Evolutionary conservation across 805 yeast genomes (phyloP).

Genomic region (Saturnispora sanitii): DNA sequence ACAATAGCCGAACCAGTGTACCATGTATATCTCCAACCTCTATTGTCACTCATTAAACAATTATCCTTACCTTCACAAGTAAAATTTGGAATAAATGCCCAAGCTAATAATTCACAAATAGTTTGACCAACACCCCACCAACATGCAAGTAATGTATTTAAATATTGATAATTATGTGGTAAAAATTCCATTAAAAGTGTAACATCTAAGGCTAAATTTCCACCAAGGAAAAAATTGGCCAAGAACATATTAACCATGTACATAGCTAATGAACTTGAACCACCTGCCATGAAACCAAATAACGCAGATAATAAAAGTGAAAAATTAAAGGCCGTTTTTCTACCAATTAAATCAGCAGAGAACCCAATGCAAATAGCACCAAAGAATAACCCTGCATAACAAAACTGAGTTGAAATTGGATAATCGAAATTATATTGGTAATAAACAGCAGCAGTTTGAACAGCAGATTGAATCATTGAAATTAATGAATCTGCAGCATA

Average conservation of each 20-base stretch:
- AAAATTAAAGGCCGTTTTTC: conserved; percentile 41
- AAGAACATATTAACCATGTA: conserved; percentile 41
- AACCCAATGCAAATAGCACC: conserved; percentile 53
- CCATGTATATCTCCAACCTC: conserved; percentile 57
- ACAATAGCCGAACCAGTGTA: conserved; percentile 46
- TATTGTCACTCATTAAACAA: conserved; percentile 38
- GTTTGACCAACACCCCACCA: conserved; percentile 63
- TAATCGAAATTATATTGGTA: conserved; percentile 36
- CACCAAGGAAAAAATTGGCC: conserved; percentile 41
- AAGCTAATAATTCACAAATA: conserved; percentile 39
- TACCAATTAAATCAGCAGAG: conserved; percentile 45
- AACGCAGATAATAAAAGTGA: conserved; percentile 39
- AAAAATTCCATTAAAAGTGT: conserved; percentile 44
- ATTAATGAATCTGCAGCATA: conserved; percentile 47
- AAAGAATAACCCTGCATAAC: conserved; percentile 39
- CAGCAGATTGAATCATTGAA: conserved; percentile 37
- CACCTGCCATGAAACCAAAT: conserved; percentile 47
- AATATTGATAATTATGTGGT: conserved; percentile 41
- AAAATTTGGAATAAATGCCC: conserved; percentile 45
- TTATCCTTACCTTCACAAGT: conserved; percentile 35
- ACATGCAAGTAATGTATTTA: conserved; percentile 42
- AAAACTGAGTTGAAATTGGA: conserved; percentile 37
- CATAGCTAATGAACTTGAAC: conserved; percentile 38
- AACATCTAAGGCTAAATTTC: conserved; percentile 47
- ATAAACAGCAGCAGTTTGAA: conserved; percentile 35